Conservation (phyloP, 345 rosid genomes). For the Diplotaxis tenuifolia region DNA sequence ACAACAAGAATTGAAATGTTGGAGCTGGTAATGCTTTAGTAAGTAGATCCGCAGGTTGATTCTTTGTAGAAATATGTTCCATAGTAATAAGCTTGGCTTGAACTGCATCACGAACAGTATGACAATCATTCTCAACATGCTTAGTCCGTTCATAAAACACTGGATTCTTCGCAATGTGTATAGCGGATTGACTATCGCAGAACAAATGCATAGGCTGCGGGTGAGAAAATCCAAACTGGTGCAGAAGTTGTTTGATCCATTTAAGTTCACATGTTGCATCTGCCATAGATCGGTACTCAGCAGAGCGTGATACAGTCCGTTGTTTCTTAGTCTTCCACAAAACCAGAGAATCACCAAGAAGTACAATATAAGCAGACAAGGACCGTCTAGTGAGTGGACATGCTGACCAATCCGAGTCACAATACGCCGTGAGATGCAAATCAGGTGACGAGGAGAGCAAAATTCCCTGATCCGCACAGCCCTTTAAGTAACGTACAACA, state of each 20-base stretch:
- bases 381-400: neutral
- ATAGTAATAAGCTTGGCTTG: too few species aligned
- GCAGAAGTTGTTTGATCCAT: neutral
- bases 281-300: neutral
- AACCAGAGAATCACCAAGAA: neutral
- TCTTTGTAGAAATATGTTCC: too few species aligned
- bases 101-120: too few species aligned
- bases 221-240: neutral
- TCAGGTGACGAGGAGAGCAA: neutral
- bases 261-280: neutral
- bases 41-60: too few species aligned
- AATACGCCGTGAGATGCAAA: neutral
- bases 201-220: neutral
- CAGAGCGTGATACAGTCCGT: neutral
- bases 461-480: neutral
- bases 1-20: too few species aligned
- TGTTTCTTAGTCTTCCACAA: neutral
- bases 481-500: neutral
- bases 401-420: neutral
- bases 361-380: neutral
- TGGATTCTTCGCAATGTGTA: too few species aligned
- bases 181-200: neutral
- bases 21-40: too few species aligned
- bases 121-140: too few species aligned
- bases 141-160: too few species aligned